These are phyloP conservation scores for Piper longum DNA, from an alignment of 164 flowering plant species.

Conservation along the genomic window DNA sequence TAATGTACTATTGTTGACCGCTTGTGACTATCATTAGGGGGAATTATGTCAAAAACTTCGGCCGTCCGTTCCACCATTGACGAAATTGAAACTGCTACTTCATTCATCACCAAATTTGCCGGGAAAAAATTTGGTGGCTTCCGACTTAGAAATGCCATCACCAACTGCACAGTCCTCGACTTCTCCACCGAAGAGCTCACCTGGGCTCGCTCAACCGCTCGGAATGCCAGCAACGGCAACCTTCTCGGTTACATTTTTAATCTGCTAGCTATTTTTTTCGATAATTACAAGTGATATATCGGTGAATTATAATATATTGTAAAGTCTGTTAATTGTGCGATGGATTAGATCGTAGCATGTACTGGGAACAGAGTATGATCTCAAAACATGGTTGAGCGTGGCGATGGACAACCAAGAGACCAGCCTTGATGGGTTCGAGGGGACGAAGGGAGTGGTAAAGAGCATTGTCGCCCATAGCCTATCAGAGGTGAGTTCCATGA, in stretches of 20 bases:
- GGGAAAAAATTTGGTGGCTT: constrained; percentile 22
- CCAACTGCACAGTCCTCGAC: constrained; percentile 78
- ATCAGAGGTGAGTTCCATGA: constrained; percentile 18
- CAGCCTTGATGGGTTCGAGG: constrained; percentile 74
- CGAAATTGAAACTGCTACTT: constrained; percentile 17
- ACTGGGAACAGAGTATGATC: constrained; percentile 39
- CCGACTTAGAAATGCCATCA: constrained; percentile 51
- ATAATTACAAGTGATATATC: no score
- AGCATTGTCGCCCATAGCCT: constrained; percentile 32
- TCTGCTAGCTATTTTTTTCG: neutral
- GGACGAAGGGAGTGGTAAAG: constrained; percentile 41
- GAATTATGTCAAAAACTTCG: no score
- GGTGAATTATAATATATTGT: no score
- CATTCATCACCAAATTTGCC: constrained; percentile 30
- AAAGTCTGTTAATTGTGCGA: no score
- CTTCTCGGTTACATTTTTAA: neutral
- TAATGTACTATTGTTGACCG: no score
- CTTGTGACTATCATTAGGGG: no score
- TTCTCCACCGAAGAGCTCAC: constrained; percentile 43
- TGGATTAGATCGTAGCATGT: constrained; percentile 4
- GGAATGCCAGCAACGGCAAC: constrained; percentile 29
- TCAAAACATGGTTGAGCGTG: constrained; percentile 69
- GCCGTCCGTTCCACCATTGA: constrained; percentile 31
- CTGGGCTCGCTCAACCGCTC: constrained; percentile 36
- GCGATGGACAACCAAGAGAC: constrained; percentile 68